These are phyloP conservation scores for Puccinellia tenuiflora DNA, from an alignment of 176 grass and related monocot species.

Conservation along the genomic window DNA sequence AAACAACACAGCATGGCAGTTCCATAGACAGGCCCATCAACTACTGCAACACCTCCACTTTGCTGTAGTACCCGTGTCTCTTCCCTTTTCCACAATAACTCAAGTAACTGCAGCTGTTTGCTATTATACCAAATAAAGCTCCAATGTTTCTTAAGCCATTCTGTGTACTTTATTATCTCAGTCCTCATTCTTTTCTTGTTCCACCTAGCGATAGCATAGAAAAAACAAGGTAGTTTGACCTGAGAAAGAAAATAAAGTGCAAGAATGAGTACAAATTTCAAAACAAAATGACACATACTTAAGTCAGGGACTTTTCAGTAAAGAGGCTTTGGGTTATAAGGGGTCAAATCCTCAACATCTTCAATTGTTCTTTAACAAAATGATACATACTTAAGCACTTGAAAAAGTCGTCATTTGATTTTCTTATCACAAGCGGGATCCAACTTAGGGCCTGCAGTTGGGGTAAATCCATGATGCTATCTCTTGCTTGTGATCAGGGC, in stretches of 20 bases:
- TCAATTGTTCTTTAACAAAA: background rate
- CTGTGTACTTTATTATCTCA: background rate
- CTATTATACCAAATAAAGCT: background rate
- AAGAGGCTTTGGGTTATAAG: background rate
- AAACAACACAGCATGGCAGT: background rate
- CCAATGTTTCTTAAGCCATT: background rate
- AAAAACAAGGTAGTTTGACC: background rate
- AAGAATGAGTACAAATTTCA: background rate
- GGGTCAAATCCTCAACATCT: background rate
- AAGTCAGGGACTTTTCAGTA: background rate
- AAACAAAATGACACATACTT: background rate
- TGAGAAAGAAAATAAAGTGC: background rate
- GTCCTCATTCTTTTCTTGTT: background rate
- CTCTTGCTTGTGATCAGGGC: background rate
- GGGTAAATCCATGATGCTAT: background rate
- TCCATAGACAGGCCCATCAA: background rate
- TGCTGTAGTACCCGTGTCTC: background rate
- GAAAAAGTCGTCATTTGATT: background rate
- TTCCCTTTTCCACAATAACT: background rate
- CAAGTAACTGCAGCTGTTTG: background rate
- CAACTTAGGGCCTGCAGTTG: background rate
- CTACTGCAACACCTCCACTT: background rate
- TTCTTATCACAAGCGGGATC: background rate
- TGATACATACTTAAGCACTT: background rate
- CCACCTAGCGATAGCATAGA: background rate